Evolutionary conservation across 176 grass and related monocot genomes (phyloP).

Genomic region (Oryza rufipogon): DNA sequence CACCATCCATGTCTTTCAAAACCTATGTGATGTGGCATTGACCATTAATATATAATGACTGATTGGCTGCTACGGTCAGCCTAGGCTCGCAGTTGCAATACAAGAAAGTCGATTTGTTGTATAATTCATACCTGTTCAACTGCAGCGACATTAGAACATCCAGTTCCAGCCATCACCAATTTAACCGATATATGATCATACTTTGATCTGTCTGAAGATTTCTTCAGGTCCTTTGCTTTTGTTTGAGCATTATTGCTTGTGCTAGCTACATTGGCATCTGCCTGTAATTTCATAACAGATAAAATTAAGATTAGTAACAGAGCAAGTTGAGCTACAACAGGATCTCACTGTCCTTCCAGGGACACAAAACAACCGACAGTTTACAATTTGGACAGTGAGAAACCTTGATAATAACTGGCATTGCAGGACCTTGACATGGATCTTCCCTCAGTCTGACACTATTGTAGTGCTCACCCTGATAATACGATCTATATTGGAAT

Average conservation of each 20-base stretch:
- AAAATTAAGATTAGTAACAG: conserved; percentile 29
- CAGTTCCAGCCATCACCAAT: conserved; percentile 77
- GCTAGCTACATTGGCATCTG: conserved; percentile 61
- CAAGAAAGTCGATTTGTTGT: conserved; percentile 1
- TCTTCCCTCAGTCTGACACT: conserved; percentile 88
- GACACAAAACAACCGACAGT: conserved; percentile 22
- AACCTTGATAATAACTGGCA: conserved; percentile 81
- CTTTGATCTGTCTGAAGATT: conserved; percentile 39
- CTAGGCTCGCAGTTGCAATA: neutral
- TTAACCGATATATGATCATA: conserved; percentile 60
- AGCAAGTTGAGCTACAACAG: conserved; percentile 16
- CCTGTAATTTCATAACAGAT: conserved; percentile 40
- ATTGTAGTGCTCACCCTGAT: conserved; percentile 90
- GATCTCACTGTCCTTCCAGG: conserved; percentile 9
- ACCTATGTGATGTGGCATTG: conserved; percentile 49
- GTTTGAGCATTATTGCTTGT: conserved; percentile 49
- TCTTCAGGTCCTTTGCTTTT: conserved; percentile 61
- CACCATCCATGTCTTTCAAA: conserved; percentile 73
- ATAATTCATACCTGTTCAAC: conserved; percentile 67
- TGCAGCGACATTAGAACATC: conserved; percentile 50
- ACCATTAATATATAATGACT: neutral
- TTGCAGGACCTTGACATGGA: conserved; percentile 89
- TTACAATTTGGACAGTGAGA: conserved; percentile 20
- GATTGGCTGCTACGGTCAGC: conserved; percentile 9
- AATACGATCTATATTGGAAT: conserved; percentile 68